phyloP scores from a whole-genome alignment of 208 protist species.

The Leishmania amazonensis region DNA sequence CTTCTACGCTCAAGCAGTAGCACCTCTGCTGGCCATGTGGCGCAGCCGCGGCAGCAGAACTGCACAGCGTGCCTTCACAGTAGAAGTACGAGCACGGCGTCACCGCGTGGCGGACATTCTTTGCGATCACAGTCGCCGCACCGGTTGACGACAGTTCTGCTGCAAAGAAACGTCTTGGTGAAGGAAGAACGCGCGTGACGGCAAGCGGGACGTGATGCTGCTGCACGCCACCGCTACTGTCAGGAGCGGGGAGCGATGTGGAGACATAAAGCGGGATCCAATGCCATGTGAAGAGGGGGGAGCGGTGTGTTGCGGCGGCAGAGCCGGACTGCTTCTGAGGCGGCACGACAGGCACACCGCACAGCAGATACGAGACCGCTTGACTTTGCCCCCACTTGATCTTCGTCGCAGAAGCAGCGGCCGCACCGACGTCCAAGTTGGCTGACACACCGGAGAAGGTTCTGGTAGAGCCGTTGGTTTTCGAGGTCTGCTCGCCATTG shows the following conservation, averaged over 20 bases:
- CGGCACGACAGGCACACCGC: not conserved
- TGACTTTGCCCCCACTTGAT: not conserved
- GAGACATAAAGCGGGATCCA: constrained; percentile 6
- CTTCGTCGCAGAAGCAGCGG: not conserved
- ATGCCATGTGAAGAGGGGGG: not conserved
- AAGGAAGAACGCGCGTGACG: not conserved
- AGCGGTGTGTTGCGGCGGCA: not conserved
- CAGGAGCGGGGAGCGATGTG: not conserved
- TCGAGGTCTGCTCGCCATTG: not conserved
- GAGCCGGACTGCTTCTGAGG: not conserved
- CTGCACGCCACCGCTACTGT: not conserved
- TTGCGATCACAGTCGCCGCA: not conserved
- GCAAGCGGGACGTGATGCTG: not conserved
- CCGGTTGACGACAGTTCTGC: not conserved
- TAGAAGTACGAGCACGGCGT: not conserved
- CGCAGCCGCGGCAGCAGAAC: not conserved
- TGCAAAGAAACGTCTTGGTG: not conserved
- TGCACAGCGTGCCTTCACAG: not conserved
- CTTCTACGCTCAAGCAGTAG: constrained; percentile 3
- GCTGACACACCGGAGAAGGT: not conserved
- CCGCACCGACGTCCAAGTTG: not conserved
- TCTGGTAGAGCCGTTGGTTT: not conserved
- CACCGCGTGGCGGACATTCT: not conserved
- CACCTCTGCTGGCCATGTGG: not conserved
- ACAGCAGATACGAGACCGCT: constrained; percentile 15